These are phyloP conservation scores for Aspergillus aculeatus DNA, from an alignment of 2,329 filamentous ascomycete genomes.

Conservation along the genomic window DNA sequence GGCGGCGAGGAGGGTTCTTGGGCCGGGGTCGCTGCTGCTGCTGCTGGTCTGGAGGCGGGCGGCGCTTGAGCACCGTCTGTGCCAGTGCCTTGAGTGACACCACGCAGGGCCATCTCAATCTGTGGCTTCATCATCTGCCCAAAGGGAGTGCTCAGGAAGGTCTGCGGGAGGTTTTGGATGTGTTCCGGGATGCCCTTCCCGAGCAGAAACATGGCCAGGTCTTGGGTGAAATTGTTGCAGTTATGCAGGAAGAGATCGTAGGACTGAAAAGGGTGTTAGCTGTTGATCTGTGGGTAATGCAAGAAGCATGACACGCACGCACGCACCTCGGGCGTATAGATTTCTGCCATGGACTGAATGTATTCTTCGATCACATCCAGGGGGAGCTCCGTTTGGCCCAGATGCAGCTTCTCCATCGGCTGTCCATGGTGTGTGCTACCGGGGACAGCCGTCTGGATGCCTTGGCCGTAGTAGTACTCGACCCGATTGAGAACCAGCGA, in stretches of 20 bases:
- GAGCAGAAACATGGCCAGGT: constrained; percentile 83
- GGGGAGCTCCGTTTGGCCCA: constrained; percentile 76
- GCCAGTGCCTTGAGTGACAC: constrained; percentile 59
- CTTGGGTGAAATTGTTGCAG: constrained; percentile 97
- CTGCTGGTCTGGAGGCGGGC: constrained; percentile 17
- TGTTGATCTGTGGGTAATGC: not conserved
- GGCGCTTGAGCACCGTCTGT: constrained; percentile 20
- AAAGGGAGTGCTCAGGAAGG: constrained; percentile 80
- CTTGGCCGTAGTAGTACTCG: constrained; percentile 89
- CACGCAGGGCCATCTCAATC: constrained; percentile 63
- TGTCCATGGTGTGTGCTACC: constrained; percentile 83
- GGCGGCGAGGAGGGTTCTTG: not conserved
- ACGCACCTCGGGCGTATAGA: constrained; percentile 74
- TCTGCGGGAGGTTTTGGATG: constrained; percentile 80
- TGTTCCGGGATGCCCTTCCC: constrained; percentile 85
- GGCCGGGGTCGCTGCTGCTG: constrained; percentile 10
- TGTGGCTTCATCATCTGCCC: constrained; percentile 84
- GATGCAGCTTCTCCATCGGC: constrained; percentile 71
- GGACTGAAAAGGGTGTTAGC: constrained; percentile 52
- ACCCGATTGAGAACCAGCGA: constrained; percentile 79
- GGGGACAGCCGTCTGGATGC: constrained; percentile 76
- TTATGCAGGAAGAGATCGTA: constrained; percentile 91
- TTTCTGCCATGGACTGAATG: constrained; percentile 74
- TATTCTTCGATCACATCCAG: constrained; percentile 84
- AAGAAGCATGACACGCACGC: constrained; percentile 4